Base-by-base conservation (phyloP, 2,329 filamentous ascomycete genomes). In the Westerdykella ornata region DNA sequence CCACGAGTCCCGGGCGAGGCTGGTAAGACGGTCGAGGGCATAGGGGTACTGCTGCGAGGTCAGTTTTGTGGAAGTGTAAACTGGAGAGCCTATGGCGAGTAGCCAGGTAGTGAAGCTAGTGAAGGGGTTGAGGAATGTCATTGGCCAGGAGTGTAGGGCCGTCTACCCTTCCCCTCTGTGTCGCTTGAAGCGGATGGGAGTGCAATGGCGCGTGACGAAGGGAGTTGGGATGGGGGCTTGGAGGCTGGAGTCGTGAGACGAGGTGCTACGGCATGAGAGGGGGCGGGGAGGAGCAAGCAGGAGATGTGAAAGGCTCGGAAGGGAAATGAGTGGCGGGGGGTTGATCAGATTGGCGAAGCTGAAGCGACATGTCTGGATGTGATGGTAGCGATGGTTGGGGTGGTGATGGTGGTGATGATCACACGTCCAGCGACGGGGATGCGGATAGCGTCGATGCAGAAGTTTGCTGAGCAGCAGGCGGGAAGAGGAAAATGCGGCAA, bases 11-110 rank as follows among this genome's bases (percentile, higher is more conserved):
- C 74, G 70, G 45, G 89, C 72, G 42, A 81, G 77, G 43, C 71
- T 66, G 36, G 83, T 80, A 37, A 90, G 77, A 36, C 75, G 78
- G 38, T 75, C 65, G 46, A 89, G 71, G 38, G 84, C 83, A 68
- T 88, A 89, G 19, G 86, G 85, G 62, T 88, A 90, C 85, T 89
- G 60, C 48, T 52, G 52, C 45, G 57, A 55, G 19, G 62, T 66
- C 53, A 61, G 61, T 51, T 44, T 45, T 33, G 11, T 33, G 12
- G 30, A 8, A 33, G 16, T n/a, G n/a, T n/a, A n/a, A 33, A 33
- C 22, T 26, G 22, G 22, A 26, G 34, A 46, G 26, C 32, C n/a
- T 34, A 34, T n/a, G 15, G 8, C 3, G 22, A 9, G 22, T 26
- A 26, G 22, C 12, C 22, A 11, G 22, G 8, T 26, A 26, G 22